Percentiles rank a stretch among this genome's conserved stretches.
These are phyloP conservation scores for Colletotrichum phormii DNA, from an alignment of 2,329 filamentous ascomycete genomes.

Conservation along the genomic window DNA sequence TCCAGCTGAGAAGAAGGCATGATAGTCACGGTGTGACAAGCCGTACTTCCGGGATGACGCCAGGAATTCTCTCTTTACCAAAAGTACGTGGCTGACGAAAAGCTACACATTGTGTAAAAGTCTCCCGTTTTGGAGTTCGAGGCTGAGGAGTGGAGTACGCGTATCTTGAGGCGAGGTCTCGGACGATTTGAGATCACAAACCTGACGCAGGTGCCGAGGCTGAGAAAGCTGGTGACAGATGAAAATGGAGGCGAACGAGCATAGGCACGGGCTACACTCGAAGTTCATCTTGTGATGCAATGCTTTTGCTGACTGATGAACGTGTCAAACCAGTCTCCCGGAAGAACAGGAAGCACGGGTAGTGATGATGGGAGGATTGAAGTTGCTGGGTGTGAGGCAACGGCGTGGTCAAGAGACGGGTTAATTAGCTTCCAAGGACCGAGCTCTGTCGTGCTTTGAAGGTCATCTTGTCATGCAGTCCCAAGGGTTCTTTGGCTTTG, in stretches of 20 bases:
- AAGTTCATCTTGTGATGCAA: constrained; percentile 25
- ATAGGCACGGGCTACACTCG: neutral
- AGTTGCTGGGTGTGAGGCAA: constrained; percentile 34
- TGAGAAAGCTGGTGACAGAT: neutral
- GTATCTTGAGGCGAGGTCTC: constrained; percentile 4
- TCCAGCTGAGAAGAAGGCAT: neutral
- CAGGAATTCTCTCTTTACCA: neutral
- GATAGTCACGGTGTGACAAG: neutral
- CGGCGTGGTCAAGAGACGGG: constrained; percentile 13
- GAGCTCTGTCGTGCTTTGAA: constrained; percentile 8
- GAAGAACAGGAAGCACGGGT: constrained; percentile 22
- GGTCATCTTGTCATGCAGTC: neutral
- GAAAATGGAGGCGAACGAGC: neutral
- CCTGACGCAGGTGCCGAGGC: constrained; percentile 17
- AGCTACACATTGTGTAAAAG: neutral
- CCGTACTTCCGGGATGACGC: neutral
- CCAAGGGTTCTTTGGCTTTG: neutral
- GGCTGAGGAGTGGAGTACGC: constrained; percentile 13
- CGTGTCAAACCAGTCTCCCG: constrained; percentile 14
- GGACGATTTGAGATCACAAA: neutral
- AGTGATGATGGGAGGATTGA: constrained; percentile 16
- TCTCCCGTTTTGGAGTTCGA: neutral
- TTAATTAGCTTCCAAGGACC: neutral
- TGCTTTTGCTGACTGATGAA: constrained; percentile 3
- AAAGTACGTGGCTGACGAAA: neutral